Evolutionary conservation across 2,329 filamentous ascomycete species (phyloP).

Genomic region (Neonectria coccinea): DNA sequence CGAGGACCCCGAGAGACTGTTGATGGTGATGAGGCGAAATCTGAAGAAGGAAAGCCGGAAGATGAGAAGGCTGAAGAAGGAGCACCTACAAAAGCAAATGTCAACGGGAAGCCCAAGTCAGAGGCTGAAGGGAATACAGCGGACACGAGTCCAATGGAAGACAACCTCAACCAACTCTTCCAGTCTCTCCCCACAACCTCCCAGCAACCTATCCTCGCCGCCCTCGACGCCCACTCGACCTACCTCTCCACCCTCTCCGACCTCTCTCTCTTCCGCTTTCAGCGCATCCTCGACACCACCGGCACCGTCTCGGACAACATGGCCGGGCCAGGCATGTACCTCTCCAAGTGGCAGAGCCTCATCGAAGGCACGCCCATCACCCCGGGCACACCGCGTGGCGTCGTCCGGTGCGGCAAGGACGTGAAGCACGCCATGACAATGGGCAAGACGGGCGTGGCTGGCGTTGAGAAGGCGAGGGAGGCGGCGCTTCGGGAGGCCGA

Average conservation of each 20-base stretch:
- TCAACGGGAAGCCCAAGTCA: conserved; percentile 41
- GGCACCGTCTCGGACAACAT: conserved; percentile 50
- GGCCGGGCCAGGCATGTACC: conserved; percentile 77
- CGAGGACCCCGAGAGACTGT: conserved; percentile 9
- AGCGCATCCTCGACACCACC: conserved; percentile 63
- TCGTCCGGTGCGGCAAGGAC: conserved; percentile 65
- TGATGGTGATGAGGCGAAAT: not conserved
- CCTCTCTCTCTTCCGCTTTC: conserved; percentile 67
- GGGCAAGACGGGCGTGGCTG: conserved; percentile 57
- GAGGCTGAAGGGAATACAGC: conserved; percentile 48
- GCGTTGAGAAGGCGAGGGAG: conserved; percentile 42
- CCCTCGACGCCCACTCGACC: conserved; percentile 69
- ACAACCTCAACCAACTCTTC: conserved; percentile 57
- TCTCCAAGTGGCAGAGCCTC: conserved; percentile 77
- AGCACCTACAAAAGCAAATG: not conserved
- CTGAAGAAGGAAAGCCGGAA: not conserved
- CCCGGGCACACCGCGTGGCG: conserved; percentile 64
- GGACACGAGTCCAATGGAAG: conserved; percentile 52
- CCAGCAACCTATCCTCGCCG: conserved; percentile 58
- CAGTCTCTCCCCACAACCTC: conserved; percentile 59
- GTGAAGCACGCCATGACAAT: conserved; percentile 58
- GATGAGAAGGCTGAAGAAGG: not conserved
- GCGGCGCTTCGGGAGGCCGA: conserved; percentile 40
- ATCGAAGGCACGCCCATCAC: conserved; percentile 78
- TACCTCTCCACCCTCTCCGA: conserved; percentile 69